Conservation (phyloP, 345 rosid species). For the Draba incana region DNA sequence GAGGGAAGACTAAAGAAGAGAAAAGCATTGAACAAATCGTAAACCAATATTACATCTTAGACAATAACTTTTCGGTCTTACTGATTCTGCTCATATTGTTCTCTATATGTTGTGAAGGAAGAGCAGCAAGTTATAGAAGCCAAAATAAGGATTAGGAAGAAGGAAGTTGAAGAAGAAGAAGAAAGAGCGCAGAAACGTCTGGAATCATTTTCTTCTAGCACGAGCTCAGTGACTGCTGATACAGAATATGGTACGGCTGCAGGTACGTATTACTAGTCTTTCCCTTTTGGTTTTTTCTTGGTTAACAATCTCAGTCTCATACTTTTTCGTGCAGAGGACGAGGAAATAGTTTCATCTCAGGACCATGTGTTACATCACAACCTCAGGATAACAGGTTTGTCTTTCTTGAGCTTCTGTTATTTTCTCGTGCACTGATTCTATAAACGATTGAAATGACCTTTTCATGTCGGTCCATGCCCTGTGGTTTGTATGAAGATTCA, state of each 20-base stretch:
- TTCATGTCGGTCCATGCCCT: background rate
- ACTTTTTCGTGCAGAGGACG: slow-evolving; percentile 45
- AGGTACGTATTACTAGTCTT: slow-evolving; percentile 34
- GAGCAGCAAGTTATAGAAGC: slow-evolving; percentile 96
- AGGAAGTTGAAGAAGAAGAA: slow-evolving; percentile 82
- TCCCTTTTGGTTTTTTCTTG: slow-evolving; percentile 1
- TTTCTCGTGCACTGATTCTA: too few species aligned
- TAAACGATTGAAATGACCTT: background rate
- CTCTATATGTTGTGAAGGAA: slow-evolving; percentile 55
- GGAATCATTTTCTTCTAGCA: slow-evolving; percentile 61
- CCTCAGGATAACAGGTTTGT: slow-evolving; percentile 59
- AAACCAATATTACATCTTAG: slow-evolving; percentile 39
- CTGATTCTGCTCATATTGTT: slow-evolving; percentile 8
- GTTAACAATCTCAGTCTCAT: slow-evolving; percentile 48
- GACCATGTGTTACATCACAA: slow-evolving; percentile 40
- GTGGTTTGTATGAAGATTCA: background rate
- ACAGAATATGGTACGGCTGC: slow-evolving; percentile 52
- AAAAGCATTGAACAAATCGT: slow-evolving; percentile 86
- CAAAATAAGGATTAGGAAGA: slow-evolving; percentile 78
- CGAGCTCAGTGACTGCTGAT: slow-evolving; percentile 48
- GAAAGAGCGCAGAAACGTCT: slow-evolving; percentile 74
- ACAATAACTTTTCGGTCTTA: background rate
- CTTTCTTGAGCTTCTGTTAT: background rate
- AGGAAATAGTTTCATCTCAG: slow-evolving; percentile 55
- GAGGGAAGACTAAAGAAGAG: slow-evolving; percentile 91